Evolutionary conservation across 495 filamentous ascomycete genomes (phyloP).

Genomic region (Parathielavia hyrcaniae): DNA sequence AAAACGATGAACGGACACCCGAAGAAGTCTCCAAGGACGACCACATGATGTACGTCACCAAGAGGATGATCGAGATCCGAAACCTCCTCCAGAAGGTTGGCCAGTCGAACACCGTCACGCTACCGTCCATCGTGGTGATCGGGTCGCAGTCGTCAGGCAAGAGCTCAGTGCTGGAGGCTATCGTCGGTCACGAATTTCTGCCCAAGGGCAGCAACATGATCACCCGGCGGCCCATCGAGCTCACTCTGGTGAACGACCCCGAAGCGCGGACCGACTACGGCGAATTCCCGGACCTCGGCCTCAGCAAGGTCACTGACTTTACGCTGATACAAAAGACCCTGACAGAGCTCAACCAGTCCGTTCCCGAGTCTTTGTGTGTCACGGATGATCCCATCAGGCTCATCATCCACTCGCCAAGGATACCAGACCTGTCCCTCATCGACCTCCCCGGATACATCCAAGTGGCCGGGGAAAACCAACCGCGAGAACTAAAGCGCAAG

Average conservation of each 20-base stretch:
- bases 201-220: conserved; percentile 99
- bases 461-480: conserved; percentile 84
- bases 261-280: conserved; percentile 87
- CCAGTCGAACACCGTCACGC: conserved; percentile 75
- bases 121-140: conserved; percentile 97
- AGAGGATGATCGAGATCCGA: conserved; percentile 99
- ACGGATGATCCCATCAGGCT: conserved; percentile 95
- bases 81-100: conserved; percentile 85
- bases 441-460: conserved; percentile 98
- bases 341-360: conserved; percentile 90
- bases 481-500: conserved; percentile 85
- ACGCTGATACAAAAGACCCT: conserved; percentile 85
- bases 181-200: conserved; percentile 96
- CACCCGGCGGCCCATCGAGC: conserved; percentile 89
- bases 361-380: conserved; percentile 83
- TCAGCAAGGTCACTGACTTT: conserved; percentile 91
- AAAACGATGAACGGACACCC: conserved; percentile 57
- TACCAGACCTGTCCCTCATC: conserved; percentile 93
- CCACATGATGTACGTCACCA: conserved; percentile 98
- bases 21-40: conserved; percentile 75
- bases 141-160: conserved; percentile 98
- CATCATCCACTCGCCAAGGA: conserved; percentile 87
- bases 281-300: conserved; percentile 87
- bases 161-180: conserved; percentile 93
- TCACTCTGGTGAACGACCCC: conserved; percentile 93